Conservation (phyloP, 495 filamentous ascomycete genomes). For the Penicillium diatomitis region DNA sequence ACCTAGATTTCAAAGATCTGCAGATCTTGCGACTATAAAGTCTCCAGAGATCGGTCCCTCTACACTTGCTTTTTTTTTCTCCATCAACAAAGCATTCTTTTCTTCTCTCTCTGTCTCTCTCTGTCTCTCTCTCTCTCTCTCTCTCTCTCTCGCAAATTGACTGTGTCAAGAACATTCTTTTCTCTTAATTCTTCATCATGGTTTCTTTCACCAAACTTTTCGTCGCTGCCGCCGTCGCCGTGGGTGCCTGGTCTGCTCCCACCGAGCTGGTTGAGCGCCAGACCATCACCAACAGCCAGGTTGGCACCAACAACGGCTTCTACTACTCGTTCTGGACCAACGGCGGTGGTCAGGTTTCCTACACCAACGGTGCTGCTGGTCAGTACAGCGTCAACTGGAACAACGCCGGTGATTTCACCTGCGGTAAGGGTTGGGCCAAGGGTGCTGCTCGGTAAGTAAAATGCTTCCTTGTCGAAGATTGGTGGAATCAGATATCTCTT, state of each 20-base stretch:
- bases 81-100: not conserved
- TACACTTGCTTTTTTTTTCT: too few relatives aligned
- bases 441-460: constrained; percentile 33
- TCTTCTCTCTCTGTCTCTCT: not conserved
- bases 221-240: constrained; percentile 25
- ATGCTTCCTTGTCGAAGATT: too few relatives aligned
- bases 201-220: constrained; percentile 37
- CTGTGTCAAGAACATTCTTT: not conserved
- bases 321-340: constrained; percentile 60
- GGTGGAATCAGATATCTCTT: too few relatives aligned
- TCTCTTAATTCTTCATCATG: constrained; percentile 22
- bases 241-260: constrained; percentile 32
- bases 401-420: constrained; percentile 49
- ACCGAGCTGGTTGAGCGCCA: constrained; percentile 23
- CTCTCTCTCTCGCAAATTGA: not conserved
- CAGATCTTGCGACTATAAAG: too few relatives aligned
- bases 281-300: constrained; percentile 29
- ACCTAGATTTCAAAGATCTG: too few relatives aligned
- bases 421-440: constrained; percentile 54
- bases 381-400: constrained; percentile 47
- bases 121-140: not conserved
- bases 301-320: constrained; percentile 48
- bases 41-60: too few relatives aligned
- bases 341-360: constrained; percentile 40
- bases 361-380: constrained; percentile 49